These are phyloP conservation scores for Citrus glauca DNA, from an alignment of 345 rosid species.

Conservation along the genomic window DNA sequence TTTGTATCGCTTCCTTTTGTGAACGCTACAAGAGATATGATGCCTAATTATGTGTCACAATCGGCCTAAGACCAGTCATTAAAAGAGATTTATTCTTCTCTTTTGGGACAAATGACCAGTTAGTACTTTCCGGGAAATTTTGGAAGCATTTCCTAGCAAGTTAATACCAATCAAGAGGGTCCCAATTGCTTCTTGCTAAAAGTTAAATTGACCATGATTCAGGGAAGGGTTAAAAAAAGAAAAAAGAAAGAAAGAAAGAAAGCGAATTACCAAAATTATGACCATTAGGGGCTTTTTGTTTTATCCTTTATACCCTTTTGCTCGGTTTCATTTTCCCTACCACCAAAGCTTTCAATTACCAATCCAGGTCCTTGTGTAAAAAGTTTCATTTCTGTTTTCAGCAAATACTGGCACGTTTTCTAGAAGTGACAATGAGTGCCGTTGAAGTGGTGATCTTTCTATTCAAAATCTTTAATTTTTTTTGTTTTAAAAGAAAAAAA, in stretches of 20 bases:
- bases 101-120: neutral
- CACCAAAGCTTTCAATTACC: neutral
- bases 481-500: too few relatives aligned
- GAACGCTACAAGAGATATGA: neutral
- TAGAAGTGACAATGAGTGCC: neutral
- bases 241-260: too few relatives aligned
- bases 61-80: neutral
- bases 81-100: too few relatives aligned
- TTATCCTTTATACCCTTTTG: neutral
- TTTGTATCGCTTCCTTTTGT: neutral
- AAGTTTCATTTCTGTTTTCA: neutral
- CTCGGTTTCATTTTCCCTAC: neutral
- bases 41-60: too few relatives aligned
- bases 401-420: neutral
- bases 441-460: neutral
- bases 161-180: neutral
- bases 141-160: neutral
- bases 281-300: neutral
- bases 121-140: constrained; percentile 2
- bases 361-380: neutral
- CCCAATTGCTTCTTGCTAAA: neutral
- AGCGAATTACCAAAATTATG: neutral
- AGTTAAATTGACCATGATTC: neutral
- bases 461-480: too few relatives aligned
- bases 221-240: too few relatives aligned